Evolutionary conservation across 306 rosid species (phyloP), one percentile per base, ranked within the genome.

Genomic region (Parietaria judaica): DNA sequence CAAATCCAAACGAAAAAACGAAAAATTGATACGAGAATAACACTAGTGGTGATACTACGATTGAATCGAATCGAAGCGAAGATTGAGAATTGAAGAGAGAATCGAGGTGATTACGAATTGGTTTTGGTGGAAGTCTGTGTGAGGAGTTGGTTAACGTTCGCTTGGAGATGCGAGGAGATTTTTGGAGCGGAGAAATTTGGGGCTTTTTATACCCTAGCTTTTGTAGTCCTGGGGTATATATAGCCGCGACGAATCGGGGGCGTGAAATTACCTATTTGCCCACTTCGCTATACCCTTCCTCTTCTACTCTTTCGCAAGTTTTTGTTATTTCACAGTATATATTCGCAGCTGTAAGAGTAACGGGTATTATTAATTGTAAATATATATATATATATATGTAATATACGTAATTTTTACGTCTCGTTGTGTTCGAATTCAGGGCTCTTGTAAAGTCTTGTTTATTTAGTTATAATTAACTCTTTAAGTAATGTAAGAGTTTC

Each of bases 181-280:
- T 23, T 49, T 38, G 61, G 81, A 68, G 94, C 74, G 86, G 73
- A 80, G 80, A 75, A 78, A 78, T 56, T 84, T 84, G 84, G 95
- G 88, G 88, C 75, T 9, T 82, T 86, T 74, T 90, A 86, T 86
- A 90, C 88, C 85, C 88, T 80, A 79, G 78, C 71, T 71, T 83
- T 83, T 70, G 90, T 79, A 80, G 94, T 52, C 57, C 70, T 35
- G 47, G 57, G 86, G 67, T 82, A 78, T 84, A 84, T 90, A 86
- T 90, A 84, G 87, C 8, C 50, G 81, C 48, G 45, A 41, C 45
- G 45, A 41, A 41, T 8, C 45, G 45, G 45, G 45, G 45, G 45
- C 3, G 45, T 8, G 45, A 5, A 41, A 41, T 41, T 5, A 41
- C 45, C 9, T 0, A 5, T 41, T 5, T 41, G 9, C 45, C 45